Base-by-base conservation (phyloP, 495 filamentous ascomycete genomes). In the Penicillium malachiteum region DNA sequence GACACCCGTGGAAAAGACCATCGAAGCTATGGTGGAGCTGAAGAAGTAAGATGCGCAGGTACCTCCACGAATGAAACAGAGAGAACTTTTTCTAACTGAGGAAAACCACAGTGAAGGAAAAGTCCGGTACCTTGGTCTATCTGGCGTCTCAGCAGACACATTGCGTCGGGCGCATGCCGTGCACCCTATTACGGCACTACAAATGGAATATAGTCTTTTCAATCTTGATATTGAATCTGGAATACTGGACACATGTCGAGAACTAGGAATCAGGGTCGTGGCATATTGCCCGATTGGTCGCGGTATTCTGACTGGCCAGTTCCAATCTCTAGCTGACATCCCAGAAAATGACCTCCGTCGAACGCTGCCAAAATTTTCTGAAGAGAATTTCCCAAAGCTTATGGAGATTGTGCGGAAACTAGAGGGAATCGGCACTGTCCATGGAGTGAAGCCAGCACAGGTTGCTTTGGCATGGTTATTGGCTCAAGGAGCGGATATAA, bases 1-100 rank as follows among this genome's bases (percentile, higher is more conserved):
- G 13, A 78, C 74, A 0, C 80, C 80, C 1, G 72, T 84, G 52
- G 74, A 55, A 80, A 87, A 82, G 40, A 85, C 84, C 0, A 70
- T 89, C 17, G 84, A 88, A 67, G 80, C 81, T 60, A 85, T 82
- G 32, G 71, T 69, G 1, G 76, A 83, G 21, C 57, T 84, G 17
- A 72, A 81, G 53, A 71, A 67, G 77, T 80, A 65, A 18, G 67
- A 57, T 8, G 32, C 14, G 3, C 82, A 86, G 47, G 71, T 72
- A 56, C 50, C 68, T 1, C 64, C 9, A 50, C 10, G 3, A 18
- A 10, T 1, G 2, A 2, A n/a, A n/a, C n/a, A n/a, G n/a, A n/a
- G n/a, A n/a, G n/a, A n/a, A n/a, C n/a, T n/a, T n/a, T n/a, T 44
- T 30, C 26, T 13, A 16, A 31, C 18, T 26, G 11, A 11, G 6